Conservation (phyloP, 257 asterid species). For the Nicotiana tomentosiformis region DNA sequence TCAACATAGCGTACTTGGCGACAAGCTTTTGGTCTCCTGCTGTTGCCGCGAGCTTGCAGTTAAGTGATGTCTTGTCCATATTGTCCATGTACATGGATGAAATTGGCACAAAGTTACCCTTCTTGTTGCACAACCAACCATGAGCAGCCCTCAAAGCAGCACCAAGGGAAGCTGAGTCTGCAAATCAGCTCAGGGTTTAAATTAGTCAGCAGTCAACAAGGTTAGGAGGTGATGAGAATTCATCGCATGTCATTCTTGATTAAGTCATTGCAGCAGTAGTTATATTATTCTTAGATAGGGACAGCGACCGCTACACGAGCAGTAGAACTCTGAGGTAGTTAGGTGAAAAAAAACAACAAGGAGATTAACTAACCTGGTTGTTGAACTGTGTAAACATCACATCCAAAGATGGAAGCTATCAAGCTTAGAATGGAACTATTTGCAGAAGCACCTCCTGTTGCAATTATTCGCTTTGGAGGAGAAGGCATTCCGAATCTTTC, state of each 20-base stretch:
- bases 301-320: not conserved
- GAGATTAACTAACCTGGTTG: constrained; percentile 46
- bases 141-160: constrained; percentile 97
- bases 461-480: constrained; percentile 88
- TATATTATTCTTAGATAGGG: too few relatives aligned
- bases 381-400: constrained; percentile 66
- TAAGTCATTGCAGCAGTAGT: not conserved
- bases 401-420: constrained; percentile 78
- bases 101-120: constrained; percentile 56
- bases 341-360: not conserved
- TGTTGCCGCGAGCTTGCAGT: constrained; percentile 52
- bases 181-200: not conserved
- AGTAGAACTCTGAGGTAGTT: not conserved
- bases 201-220: not conserved
- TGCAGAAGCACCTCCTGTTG: constrained; percentile 96
- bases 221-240: not conserved
- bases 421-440: constrained; percentile 49
- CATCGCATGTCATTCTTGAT: not conserved
- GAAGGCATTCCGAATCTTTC: constrained; percentile 94
- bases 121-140: constrained; percentile 80
- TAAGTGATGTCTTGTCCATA: constrained; percentile 65
- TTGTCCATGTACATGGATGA: constrained; percentile 54
- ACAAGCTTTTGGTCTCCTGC: constrained; percentile 53
- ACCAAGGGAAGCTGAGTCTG: constrained; percentile 91
- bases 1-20: constrained; percentile 52